Evolutionary conservation across 768 basidiomycete genomes (phyloP).

Genomic region (Amanita jacksonii): DNA sequence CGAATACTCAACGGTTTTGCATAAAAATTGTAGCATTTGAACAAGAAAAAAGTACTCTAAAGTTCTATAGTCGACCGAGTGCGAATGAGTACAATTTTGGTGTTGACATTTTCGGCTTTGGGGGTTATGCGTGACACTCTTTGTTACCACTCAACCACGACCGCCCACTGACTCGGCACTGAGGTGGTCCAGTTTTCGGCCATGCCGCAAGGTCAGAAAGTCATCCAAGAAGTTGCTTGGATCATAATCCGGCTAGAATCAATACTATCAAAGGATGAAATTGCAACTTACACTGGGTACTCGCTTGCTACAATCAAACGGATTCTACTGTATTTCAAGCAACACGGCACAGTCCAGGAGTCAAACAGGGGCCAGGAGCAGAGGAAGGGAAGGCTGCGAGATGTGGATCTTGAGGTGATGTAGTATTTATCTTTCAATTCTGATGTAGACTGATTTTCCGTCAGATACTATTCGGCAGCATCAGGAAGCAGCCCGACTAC

Average conservation of each 20-base stretch:
- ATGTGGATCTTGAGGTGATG: background rate
- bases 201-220: background rate
- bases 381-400: slow-evolving; percentile 3
- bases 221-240: too few species aligned
- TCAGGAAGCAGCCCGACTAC: slow-evolving; percentile 15
- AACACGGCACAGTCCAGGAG: background rate
- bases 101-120: slow-evolving; percentile 2
- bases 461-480: slow-evolving; percentile 13
- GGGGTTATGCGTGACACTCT: slow-evolving; percentile 2
- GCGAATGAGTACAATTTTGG: background rate
- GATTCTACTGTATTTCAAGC: background rate
- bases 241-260: too few species aligned
- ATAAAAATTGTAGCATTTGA: background rate
- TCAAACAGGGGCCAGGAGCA: slow-evolving; percentile 4
- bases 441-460: background rate
- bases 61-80: background rate
- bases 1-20: too few species aligned
- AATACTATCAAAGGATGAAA: too few species aligned
- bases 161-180: slow-evolving; percentile 1
- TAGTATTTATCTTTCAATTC: background rate
- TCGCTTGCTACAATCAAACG: too few species aligned
- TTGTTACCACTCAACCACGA: slow-evolving; percentile 2
- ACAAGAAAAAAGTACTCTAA: background rate
- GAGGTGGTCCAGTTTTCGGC: slow-evolving; percentile 3
- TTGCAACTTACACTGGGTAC: too few species aligned